Conservation (phyloP, 73 alveolate genomes). For the Paramecium sexaurelia region DNA sequence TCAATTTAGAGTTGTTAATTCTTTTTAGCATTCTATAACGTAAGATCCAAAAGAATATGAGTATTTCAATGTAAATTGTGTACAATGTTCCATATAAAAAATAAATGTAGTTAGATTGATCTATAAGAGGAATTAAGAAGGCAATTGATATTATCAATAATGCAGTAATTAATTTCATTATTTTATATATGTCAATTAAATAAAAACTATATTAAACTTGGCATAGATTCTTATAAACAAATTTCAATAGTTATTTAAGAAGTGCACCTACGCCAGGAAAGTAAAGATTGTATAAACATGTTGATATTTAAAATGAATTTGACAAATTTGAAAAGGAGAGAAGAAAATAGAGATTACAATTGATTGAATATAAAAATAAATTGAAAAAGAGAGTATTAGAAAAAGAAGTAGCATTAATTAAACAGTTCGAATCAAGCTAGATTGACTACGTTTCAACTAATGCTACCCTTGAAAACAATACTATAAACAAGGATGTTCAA, state of each 20-base stretch:
- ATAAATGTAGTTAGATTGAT: not conserved
- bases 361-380: constrained; percentile 70
- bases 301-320: constrained; percentile 76
- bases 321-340: constrained; percentile 66
- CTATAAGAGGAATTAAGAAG: not conserved
- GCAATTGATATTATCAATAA: not conserved
- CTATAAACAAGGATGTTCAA: not conserved
- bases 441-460: constrained; percentile 10
- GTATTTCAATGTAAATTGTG: not conserved
- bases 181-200: constrained; percentile 59
- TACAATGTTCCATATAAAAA: not conserved
- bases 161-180: not conserved
- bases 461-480: constrained; percentile 6
- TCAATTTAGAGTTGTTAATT: constrained; percentile 10
- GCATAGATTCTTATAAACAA: constrained; percentile 60
- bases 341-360: constrained; percentile 66
- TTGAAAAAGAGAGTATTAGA: constrained; percentile 67
- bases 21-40: not conserved
- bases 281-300: constrained; percentile 75
- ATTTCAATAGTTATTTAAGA: constrained; percentile 63
- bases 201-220: constrained; percentile 50
- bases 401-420: constrained; percentile 47
- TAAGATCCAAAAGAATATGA: not conserved
- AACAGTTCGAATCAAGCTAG: constrained; percentile 5
- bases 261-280: constrained; percentile 46